These are phyloP conservation scores for Staphylotrichum tortipilum DNA, from an alignment of 495 filamentous ascomycete genomes.

Conservation along the genomic window DNA sequence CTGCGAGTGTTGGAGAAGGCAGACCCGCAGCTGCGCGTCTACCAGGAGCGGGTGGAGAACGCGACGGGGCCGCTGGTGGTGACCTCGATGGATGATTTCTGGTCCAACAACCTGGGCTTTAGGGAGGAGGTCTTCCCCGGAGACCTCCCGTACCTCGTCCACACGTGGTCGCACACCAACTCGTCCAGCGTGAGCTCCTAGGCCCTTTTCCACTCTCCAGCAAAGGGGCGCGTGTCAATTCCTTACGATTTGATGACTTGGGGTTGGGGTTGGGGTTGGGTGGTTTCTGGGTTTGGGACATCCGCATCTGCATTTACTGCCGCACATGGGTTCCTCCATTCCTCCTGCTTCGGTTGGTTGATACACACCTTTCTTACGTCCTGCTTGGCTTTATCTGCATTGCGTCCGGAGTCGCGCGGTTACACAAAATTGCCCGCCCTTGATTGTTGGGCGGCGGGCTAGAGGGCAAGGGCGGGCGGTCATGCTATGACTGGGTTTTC, in stretches of 20 bases:
- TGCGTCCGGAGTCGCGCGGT: conserved; percentile 28
- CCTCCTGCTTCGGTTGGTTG: neutral
- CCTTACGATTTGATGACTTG: conserved; percentile 22
- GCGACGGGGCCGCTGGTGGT: conserved; percentile 14
- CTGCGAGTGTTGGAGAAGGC: conserved; percentile 27
- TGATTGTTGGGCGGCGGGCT: conserved; percentile 5
- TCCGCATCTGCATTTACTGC: conserved; percentile 8
- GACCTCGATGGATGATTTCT: conserved; percentile 14
- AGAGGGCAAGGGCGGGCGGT: conserved; percentile 9
- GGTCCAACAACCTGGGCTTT: conserved; percentile 32
- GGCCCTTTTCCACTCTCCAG: neutral
- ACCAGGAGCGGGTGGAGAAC: conserved; percentile 15
- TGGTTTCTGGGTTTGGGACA: neutral
- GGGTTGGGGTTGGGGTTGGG: conserved; percentile 7
- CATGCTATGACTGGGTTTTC: conserved; percentile 5
- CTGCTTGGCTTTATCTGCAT: conserved; percentile 22
- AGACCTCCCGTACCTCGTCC: conserved; percentile 23
- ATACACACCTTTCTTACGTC: conserved; percentile 5
- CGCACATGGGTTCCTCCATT: neutral
- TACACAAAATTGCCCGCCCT: conserved; percentile 21
- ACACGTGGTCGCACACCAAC: conserved; percentile 15
- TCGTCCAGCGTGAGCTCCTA: conserved; percentile 1
- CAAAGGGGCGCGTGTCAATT: neutral
- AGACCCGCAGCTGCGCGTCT: conserved; percentile 13
- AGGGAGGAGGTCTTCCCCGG: conserved; percentile 33